A percentile compares a stretch with the other conserved stretches of the same genome.
Evolutionary conservation across 106 monocot genomes (phyloP).

Genomic region (Dioscorea alata): DNA sequence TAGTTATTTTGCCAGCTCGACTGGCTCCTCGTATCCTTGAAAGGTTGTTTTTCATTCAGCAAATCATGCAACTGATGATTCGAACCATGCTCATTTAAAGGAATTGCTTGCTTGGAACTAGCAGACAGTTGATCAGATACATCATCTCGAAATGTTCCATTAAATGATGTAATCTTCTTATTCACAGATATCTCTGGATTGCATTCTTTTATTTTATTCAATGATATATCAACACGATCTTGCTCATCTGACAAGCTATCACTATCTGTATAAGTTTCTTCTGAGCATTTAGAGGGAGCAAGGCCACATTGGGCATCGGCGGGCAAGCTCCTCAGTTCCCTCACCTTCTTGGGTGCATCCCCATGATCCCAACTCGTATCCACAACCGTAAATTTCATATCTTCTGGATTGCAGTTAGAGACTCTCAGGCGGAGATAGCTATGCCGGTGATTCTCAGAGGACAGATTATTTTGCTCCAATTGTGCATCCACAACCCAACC

Average conservation of each 20-base stretch:
- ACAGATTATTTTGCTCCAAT: slow-evolving; percentile 12
- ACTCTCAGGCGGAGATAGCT: slow-evolving; percentile 33
- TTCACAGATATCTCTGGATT: slow-evolving; percentile 1
- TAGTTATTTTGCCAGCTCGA: slow-evolving; percentile 7
- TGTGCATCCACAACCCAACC: slow-evolving; percentile 10
- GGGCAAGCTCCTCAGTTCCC: slow-evolving; percentile 50
- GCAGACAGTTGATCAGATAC: slow-evolving; percentile 3
- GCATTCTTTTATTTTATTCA: slow-evolving; percentile 9
- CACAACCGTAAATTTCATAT: slow-evolving; percentile 66
- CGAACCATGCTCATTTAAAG: slow-evolving; percentile 18
- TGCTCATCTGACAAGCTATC: slow-evolving; percentile 15
- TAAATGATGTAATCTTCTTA: neutral
- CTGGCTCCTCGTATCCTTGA: slow-evolving; percentile 10
- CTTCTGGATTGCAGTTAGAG: slow-evolving; percentile 26
- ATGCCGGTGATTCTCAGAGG: slow-evolving; percentile 12
- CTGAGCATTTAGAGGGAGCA: slow-evolving; percentile 1
- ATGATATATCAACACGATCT: slow-evolving; percentile 2
- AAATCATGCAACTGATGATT: slow-evolving; percentile 2
- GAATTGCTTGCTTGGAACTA: slow-evolving; percentile 1
- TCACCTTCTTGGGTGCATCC: slow-evolving; percentile 35
- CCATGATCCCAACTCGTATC: slow-evolving; percentile 57
- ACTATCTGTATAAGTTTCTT: slow-evolving; percentile 19
- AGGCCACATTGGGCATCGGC: slow-evolving; percentile 11
- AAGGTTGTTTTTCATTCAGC: slow-evolving; percentile 4
- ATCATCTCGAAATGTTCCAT: neutral